Evolutionary conservation across 2,329 filamentous ascomycete genomes (phyloP).

Genomic region (Pestalotiopsis sp.): DNA sequence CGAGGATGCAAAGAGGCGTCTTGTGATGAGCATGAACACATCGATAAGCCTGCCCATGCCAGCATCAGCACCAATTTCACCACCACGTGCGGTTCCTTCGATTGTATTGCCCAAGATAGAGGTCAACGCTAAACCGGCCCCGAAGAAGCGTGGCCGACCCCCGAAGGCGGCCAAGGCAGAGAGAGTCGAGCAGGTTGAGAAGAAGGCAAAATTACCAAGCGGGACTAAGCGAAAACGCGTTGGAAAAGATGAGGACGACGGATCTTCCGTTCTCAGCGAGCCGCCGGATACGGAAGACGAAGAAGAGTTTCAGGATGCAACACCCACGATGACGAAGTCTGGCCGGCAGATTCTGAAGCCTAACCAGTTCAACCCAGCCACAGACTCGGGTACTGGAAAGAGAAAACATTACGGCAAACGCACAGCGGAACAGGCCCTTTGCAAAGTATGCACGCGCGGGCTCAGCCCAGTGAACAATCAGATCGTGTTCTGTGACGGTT

Average conservation of each 20-base stretch:
- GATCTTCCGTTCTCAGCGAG: constrained; percentile 30
- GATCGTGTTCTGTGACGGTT: constrained; percentile 86
- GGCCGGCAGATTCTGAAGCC: constrained; percentile 73
- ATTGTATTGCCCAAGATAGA: not conserved
- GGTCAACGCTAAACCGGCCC: not conserved
- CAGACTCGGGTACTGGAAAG: constrained; percentile 40
- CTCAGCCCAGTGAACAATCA: constrained; percentile 74
- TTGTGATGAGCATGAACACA: constrained; percentile 42
- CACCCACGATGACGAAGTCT: constrained; percentile 73
- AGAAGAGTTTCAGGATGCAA: constrained; percentile 33
- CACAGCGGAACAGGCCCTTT: constrained; percentile 63
- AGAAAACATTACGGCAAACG: constrained; percentile 56
- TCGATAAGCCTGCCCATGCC: constrained; percentile 42
- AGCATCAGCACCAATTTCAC: constrained; percentile 13
- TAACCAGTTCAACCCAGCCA: constrained; percentile 61
- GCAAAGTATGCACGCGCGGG: constrained; percentile 73
- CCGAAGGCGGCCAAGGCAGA: constrained; percentile 16
- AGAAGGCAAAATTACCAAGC: constrained; percentile 21
- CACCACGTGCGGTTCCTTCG: constrained; percentile 16
- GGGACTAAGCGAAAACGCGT: constrained; percentile 38
- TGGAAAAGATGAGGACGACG: constrained; percentile 25
- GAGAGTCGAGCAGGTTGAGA: not conserved
- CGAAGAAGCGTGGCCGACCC: constrained; percentile 18
- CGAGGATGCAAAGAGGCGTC: constrained; percentile 42
- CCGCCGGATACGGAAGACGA: constrained; percentile 29